A percentile compares a stretch with the other conserved stretches of the same genome.
These are phyloP conservation scores for Paramyrothecium roridum DNA, from an alignment of 2,329 filamentous ascomycete genomes.

Conservation along the genomic window DNA sequence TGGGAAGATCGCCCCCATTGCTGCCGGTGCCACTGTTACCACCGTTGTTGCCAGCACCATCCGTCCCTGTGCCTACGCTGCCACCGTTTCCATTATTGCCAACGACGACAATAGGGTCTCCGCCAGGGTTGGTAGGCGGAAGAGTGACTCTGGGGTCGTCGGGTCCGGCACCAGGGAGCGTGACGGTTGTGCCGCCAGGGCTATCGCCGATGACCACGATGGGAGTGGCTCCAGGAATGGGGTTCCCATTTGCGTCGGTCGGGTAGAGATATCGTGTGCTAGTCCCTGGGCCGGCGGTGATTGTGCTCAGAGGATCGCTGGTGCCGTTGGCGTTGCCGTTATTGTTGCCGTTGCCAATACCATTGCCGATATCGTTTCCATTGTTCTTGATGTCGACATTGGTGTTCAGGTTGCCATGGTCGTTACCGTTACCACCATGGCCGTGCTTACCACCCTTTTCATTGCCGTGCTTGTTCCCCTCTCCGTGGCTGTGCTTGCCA, in stretches of 20 bases:
- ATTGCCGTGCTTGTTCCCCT: no score
- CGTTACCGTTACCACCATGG: not conserved
- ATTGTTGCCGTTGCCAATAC: not conserved
- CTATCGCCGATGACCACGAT: constrained; percentile 10
- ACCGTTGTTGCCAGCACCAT: not conserved
- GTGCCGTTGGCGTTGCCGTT: not conserved
- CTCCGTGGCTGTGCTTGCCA: no score
- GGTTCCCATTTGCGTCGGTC: constrained; percentile 12
- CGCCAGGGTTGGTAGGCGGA: constrained; percentile 1
- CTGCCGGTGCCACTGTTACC: not conserved
- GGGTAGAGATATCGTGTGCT: constrained; percentile 10
- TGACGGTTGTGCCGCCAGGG: constrained; percentile 1
- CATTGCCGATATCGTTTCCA: not conserved
- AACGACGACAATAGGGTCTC: not conserved
- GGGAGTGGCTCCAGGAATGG: constrained; percentile 8
- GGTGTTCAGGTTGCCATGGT: not conserved
- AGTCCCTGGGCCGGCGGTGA: constrained; percentile 5
- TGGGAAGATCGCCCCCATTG: not conserved
- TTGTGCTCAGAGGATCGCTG: not conserved
- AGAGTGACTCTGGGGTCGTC: constrained; percentile 6
- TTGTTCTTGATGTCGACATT: not conserved
- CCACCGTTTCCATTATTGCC: not conserved
- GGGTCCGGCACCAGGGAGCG: constrained; percentile 4
- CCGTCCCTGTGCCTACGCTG: not conserved
- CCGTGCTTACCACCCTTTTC: not conserved